Conservation (phyloP, 805 yeast species). For the Blastobotrys parvus region DNA sequence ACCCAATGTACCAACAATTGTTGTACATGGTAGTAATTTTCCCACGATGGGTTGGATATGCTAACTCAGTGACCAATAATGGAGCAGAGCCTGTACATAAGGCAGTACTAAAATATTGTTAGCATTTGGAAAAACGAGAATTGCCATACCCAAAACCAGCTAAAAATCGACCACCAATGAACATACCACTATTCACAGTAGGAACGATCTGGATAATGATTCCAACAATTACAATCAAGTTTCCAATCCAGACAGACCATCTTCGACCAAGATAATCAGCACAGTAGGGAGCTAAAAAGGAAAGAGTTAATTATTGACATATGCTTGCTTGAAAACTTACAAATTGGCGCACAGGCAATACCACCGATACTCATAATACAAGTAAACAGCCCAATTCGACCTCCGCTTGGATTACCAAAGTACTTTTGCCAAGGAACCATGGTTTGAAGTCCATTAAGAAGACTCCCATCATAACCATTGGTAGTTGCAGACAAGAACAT, state of each 20-base stretch:
- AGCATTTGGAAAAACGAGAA: not conserved
- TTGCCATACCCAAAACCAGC: slow-evolving; percentile 50
- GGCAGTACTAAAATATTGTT: too few relatives aligned
- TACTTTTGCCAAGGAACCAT: slow-evolving; percentile 17
- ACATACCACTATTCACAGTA: slow-evolving; percentile 45
- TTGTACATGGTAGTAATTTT: slow-evolving; percentile 42
- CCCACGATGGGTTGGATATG: slow-evolving; percentile 41
- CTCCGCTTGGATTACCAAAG: slow-evolving; percentile 11
- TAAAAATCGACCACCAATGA: slow-evolving; percentile 60
- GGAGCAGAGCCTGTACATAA: too few relatives aligned
- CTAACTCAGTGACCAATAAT: slow-evolving; percentile 35
- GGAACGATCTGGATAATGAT: slow-evolving; percentile 35
- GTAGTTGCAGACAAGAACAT: slow-evolving; percentile 10
- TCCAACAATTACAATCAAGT: slow-evolving; percentile 43
- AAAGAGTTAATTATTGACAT: too few relatives aligned
- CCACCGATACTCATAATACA: slow-evolving; percentile 41
- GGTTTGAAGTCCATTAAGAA: slow-evolving; percentile 17
- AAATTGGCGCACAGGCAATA: slow-evolving; percentile 57
- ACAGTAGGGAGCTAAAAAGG: slow-evolving; percentile 31
- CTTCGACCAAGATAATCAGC: slow-evolving; percentile 50
- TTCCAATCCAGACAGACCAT: slow-evolving; percentile 62
- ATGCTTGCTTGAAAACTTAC: too few relatives aligned
- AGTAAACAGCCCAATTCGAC: slow-evolving; percentile 7
- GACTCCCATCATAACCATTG: slow-evolving; percentile 12
- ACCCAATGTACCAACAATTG: slow-evolving; percentile 45